A percentile compares a stretch with the other conserved stretches of the same genome.
phyloP scores from a whole-genome alignment of 805 yeast species.

The Ogataea glucozyma region DNA sequence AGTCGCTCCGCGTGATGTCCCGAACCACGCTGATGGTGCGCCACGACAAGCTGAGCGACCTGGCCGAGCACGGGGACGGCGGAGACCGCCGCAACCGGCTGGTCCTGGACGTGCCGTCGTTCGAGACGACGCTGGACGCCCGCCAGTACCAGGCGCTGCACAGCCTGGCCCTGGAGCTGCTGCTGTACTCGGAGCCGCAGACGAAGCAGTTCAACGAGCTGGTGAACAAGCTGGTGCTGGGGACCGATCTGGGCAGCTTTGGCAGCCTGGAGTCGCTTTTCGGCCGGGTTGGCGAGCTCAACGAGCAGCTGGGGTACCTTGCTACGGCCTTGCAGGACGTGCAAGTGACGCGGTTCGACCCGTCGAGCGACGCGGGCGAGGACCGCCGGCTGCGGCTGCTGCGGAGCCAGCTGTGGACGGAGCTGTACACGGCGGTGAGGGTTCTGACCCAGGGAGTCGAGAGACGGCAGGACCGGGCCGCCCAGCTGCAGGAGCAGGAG shows the following conservation, averaged over 20 bases:
- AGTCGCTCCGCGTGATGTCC: conserved; percentile 56
- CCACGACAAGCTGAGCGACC: conserved; percentile 53
- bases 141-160: conserved; percentile 69
- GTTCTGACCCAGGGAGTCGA: conserved; percentile 30
- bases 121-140: conserved; percentile 70
- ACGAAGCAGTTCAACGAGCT: conserved; percentile 56
- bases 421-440: conserved; percentile 46
- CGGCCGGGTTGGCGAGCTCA: conserved; percentile 8
- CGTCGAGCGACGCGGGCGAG: too few species aligned
- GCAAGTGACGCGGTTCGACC: conserved; percentile 46
- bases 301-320: conserved; percentile 13
- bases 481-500: conserved; percentile 12
- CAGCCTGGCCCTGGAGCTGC: conserved; percentile 58
- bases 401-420: conserved; percentile 37
- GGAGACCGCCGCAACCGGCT: conserved; percentile 43
- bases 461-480: conserved; percentile 30
- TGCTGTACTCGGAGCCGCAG: conserved; percentile 68
- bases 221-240: conserved; percentile 64
- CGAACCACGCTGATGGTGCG: conserved; percentile 63
- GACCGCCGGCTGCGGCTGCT: conserved; percentile 28
- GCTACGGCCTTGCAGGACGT: conserved; percentile 28
- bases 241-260: conserved; percentile 71
- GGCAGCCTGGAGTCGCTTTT: conserved; percentile 47
- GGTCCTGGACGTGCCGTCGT: conserved; percentile 66
- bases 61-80: conserved; percentile 28